Conservation (phyloP, 2,329 filamentous ascomycete species). For the Alternaria infectoria region DNA sequence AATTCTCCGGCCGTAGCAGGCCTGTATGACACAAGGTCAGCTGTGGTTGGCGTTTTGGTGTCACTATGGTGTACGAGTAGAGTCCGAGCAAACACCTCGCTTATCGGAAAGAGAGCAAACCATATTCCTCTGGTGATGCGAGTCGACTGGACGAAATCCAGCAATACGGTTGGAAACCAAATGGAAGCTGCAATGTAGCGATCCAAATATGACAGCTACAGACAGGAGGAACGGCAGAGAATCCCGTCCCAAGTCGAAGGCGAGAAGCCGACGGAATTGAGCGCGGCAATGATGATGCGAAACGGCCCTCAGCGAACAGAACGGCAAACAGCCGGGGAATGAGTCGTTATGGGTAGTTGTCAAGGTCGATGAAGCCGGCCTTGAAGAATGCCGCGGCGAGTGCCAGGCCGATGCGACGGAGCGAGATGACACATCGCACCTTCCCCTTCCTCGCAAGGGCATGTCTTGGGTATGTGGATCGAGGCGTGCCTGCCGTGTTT, state of each 20-base stretch:
- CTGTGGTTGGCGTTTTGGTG: neutral
- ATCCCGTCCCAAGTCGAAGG: neutral
- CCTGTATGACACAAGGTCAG: neutral
- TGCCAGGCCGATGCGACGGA: neutral
- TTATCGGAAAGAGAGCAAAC: conserved; percentile 1
- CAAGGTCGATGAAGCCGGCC: neutral
- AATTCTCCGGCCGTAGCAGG: neutral
- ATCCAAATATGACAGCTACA: neutral
- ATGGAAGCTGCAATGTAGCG: neutral
- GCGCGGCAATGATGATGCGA: neutral
- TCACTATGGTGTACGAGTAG: neutral
- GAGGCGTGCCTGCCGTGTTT: conserved; percentile 1
- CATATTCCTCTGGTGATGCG: neutral
- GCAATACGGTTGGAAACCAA: neutral
- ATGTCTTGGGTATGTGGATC: neutral
- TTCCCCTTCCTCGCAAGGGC: neutral
- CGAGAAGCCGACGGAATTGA: neutral
- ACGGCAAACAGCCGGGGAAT: neutral
- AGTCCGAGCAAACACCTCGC: conserved; percentile 4
- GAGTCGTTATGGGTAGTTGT: neutral
- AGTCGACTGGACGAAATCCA: neutral
- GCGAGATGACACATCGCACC: conserved; percentile 1
- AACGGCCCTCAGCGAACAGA: neutral
- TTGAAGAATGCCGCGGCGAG: neutral
- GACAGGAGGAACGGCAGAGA: neutral